Base-by-base conservation (phyloP, 176 grass and related monocot genomes). In the Hordeum vulgare region DNA sequence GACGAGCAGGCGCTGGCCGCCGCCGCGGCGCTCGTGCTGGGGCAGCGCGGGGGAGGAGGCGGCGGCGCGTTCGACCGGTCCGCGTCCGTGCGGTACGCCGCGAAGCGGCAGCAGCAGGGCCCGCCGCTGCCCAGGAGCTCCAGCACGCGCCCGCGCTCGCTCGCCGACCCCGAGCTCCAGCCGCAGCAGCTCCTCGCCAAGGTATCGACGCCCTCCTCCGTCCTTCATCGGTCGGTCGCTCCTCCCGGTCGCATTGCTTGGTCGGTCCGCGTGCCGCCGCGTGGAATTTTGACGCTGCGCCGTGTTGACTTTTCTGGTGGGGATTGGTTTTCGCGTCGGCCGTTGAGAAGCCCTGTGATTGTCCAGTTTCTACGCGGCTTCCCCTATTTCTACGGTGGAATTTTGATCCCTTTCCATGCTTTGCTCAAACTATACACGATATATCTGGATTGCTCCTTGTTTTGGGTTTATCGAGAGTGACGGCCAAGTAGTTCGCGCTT, bases 1-100 rank as follows among this genome's bases (percentile, higher is more conserved):
- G 85, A 94, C 69, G 95, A 94, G 84, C 88, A 94, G 62, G 95
- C 95, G 33, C 86, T 94, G 72, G 95, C 92, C 3, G 95, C 92
- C 2, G 95, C 95, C 1, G 78, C 92, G 18, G 94, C 91, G 60
- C 82, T 93, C 49, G 86, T 97, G 71, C 80, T 90, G 36, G 89
- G 86, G 12, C 92, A 94, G 83, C 70, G 65, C 59, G 89, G 75
- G 12, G 61, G 41, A 4, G 63, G 41, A 2, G 77, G 41, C 4
- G 63, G 41, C 0, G 77, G 76, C 11, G 41, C 63, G 70, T 99
- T 96, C 73, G 93, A 99, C 71, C 87, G 96, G 57, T 99, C 96
- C 10, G 58, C 91, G 29, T 99, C 96, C 39, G 47, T 99, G 67
- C 84, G 96, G 70, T 85, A 87, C 41, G 87, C 84, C 35, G 90